Evolutionary conservation across 1,284 basidiomycete genomes (phyloP).

Genomic region (Leucocoprinus gongylophorus): DNA sequence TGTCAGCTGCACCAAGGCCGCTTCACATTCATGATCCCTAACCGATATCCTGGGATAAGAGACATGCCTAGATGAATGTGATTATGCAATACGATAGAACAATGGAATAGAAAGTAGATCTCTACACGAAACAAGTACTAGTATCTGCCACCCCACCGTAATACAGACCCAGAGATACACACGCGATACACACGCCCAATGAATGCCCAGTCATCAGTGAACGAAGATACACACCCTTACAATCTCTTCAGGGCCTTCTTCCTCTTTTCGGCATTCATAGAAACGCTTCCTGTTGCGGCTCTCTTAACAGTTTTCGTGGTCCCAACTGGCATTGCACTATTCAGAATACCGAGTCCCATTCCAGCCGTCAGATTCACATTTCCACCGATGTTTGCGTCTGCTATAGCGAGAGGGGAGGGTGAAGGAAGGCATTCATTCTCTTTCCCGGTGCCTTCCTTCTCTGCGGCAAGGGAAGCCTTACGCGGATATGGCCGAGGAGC

Average conservation of each 20-base stretch:
- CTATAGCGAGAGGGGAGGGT: constrained; percentile 57
- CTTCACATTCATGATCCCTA: too few species aligned
- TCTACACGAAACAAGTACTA: constrained; percentile 1
- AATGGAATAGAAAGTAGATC: constrained; percentile 4
- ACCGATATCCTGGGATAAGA: neutral
- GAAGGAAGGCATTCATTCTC: constrained; percentile 52
- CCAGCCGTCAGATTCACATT: constrained; percentile 27
- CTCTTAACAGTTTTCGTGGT: constrained; percentile 60
- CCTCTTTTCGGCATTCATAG: constrained; percentile 62
- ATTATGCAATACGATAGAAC: constrained; percentile 3
- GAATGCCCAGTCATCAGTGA: neutral
- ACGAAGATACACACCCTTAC: constrained; percentile 23
- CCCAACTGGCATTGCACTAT: constrained; percentile 17
- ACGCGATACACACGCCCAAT: neutral
- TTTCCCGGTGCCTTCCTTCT: constrained; percentile 33
- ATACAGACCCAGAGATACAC: constrained; percentile 1
- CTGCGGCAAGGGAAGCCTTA: constrained; percentile 33
- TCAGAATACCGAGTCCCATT: constrained; percentile 24
- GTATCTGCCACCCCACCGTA: neutral
- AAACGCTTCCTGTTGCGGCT: constrained; percentile 45
- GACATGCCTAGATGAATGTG: neutral
- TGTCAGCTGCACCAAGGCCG: too few species aligned
- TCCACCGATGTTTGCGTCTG: constrained; percentile 55
- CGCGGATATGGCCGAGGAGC: constrained; percentile 27
- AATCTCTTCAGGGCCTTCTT: constrained; percentile 80